Conservation (phyloP, 306 rosid species). For the Fragaria nilgerrensis region DNA sequence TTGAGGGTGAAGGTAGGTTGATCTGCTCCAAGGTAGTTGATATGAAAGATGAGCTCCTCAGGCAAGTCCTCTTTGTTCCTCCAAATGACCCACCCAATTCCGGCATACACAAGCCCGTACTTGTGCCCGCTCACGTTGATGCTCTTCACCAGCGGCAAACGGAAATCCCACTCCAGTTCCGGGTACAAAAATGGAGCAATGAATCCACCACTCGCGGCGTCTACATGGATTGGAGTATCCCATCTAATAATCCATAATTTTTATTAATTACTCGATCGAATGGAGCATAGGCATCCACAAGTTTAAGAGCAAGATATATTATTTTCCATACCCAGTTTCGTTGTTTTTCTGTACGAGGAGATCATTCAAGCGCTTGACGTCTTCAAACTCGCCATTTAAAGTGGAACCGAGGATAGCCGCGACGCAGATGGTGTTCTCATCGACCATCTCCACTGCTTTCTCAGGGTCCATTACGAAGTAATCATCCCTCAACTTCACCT, state of each 20-base stretch:
- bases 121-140: slow-evolving; percentile 94
- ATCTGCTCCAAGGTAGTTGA: slow-evolving; percentile 93
- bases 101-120: slow-evolving; percentile 89
- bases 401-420: slow-evolving; percentile 97
- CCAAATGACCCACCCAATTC: slow-evolving; percentile 93
- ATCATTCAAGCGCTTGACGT: slow-evolving; percentile 79
- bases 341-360: slow-evolving; percentile 65
- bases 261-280: neutral
- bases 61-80: slow-evolving; percentile 82
- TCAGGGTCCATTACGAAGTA: slow-evolving; percentile 80
- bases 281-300: neutral
- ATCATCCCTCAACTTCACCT: slow-evolving; percentile 73
- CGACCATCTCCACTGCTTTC: slow-evolving; percentile 84
- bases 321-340: slow-evolving; percentile 63
- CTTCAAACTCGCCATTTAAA: slow-evolving; percentile 91
- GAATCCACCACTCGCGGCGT: slow-evolving; percentile 96
- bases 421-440: slow-evolving; percentile 91
- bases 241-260: slow-evolving; percentile 24
- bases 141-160: slow-evolving; percentile 85
- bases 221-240: slow-evolving; percentile 98
- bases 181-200: slow-evolving; percentile 92
- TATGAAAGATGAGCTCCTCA: slow-evolving; percentile 91
- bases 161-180: slow-evolving; percentile 85
- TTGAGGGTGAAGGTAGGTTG: slow-evolving; percentile 98
- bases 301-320: neutral